Base-by-base conservation (phyloP, 1,284 basidiomycete species). In the Psilocybe mexicana region DNA sequence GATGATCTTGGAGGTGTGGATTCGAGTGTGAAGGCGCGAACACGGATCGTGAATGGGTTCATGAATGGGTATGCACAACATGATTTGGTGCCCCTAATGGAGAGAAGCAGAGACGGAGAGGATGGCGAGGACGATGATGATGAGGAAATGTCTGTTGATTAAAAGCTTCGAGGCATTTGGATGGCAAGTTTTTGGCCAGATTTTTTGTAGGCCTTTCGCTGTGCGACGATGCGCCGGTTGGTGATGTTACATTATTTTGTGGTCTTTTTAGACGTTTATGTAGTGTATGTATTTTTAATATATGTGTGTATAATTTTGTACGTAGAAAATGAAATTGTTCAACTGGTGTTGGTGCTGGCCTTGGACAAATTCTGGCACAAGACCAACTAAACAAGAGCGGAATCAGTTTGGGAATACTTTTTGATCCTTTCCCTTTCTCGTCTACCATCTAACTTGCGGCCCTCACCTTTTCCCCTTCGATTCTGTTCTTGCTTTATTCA, bases 101-200 rank as follows among this genome's bases (percentile, higher is more conserved):
- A 71, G 51, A 66, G 67, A 25, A 71, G 69, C 3, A 70, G 70
- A 2, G 61, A 67, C 44, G 60, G 48, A 51, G 69, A 70, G 24
- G 73, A 71, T 30, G 72, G 69, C 54, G 70, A 67, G 6, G 65
- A 61, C 5, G 63, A 60, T 5, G 66, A 63, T 0, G 61, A 65
- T 1, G 64, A 65, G 26, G 65, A 52, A 11, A 50, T 55, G 12
- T 63, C 65, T 59, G 55, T 57, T n/a, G 58, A 66, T 40, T 63
- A 33, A 8, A 4, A 33, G 18, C 18, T 18, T 18, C 30, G 30
- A 8, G 8, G 30, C 4, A 33, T 8, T 8, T 33, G 30, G 30
- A 8, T 33, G 30, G 30, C 26, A 46, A 18, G 43, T 23, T 33
- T 24, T 24, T 18, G 14, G 42, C 23, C 18, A 18, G 38, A 18